phyloP scores from a whole-genome alignment of 495 filamentous ascomycete species.

The Tuber melanosporum region DNA sequence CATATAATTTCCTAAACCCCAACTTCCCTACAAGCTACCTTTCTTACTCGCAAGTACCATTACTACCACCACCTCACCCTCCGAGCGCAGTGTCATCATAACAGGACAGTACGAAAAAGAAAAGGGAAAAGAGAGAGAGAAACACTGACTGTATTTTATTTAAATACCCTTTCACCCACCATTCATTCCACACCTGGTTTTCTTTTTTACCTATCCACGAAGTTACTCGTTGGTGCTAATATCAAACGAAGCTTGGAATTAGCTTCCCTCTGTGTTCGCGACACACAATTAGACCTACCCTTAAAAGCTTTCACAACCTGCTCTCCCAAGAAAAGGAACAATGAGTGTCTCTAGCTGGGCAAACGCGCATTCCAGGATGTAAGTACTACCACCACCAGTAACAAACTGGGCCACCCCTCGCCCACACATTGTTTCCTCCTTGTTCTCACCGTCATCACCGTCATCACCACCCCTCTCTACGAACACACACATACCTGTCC shows the following conservation, averaged over 20 bases:
- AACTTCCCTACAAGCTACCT: not conserved
- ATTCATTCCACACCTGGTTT: not conserved
- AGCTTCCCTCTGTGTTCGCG: not conserved
- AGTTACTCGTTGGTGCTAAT: not conserved
- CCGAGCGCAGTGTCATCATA: not conserved
- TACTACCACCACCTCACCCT: not conserved
- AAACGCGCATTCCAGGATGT: conserved; percentile 39
- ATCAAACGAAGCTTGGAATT: not conserved
- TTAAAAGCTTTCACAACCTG: not conserved
- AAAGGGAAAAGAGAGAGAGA: not conserved
- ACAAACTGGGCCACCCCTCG: not conserved
- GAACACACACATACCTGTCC: not conserved
- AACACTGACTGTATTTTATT: not conserved
- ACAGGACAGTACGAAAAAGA: not conserved
- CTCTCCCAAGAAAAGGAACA: conserved; percentile 12
- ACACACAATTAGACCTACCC: not conserved
- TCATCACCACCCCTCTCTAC: not conserved
- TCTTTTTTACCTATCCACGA: not conserved
- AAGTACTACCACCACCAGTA: conserved; percentile 20
- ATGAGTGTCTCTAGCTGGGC: conserved; percentile 38
- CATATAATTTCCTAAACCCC: not conserved
- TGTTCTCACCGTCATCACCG: not conserved
- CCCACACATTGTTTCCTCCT: not conserved
- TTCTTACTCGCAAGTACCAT: not conserved
- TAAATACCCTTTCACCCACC: not conserved